Evolutionary conservation across 2,329 filamentous ascomycete species (phyloP).

Genomic region (Fusarium sp.): DNA sequence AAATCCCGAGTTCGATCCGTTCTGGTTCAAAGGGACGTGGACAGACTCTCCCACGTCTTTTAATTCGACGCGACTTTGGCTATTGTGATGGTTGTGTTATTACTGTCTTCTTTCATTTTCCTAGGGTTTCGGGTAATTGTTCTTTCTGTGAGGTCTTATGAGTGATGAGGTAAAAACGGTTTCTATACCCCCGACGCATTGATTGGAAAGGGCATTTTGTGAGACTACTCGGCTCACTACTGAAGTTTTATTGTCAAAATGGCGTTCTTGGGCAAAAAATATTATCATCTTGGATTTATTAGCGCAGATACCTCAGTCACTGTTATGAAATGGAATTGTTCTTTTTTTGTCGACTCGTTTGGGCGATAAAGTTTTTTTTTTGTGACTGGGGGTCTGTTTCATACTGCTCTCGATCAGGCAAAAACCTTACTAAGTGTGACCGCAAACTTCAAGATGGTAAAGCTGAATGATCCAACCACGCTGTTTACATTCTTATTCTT

Average conservation of each 20-base stretch:
- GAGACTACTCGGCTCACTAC: constrained; percentile 12
- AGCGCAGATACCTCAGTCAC: constrained; percentile 30
- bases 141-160: not conserved
- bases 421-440: too few species aligned
- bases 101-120: not conserved
- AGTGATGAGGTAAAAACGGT: constrained; percentile 26
- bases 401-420: too few species aligned
- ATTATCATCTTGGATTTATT: constrained; percentile 13
- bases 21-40: not conserved
- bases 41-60: not conserved
- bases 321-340: not conserved
- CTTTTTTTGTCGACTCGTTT: not conserved
- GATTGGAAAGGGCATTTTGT: constrained; percentile 20
- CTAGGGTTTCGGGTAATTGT: not conserved
- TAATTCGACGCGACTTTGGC: not conserved
- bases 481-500: too few species aligned
- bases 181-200: constrained; percentile 29
- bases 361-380: too few species aligned
- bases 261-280: constrained; percentile 14
- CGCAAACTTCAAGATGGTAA: too few species aligned
- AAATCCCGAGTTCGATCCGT: constrained; percentile 2
- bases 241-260: constrained; percentile 19
- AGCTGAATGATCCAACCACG: too few species aligned
- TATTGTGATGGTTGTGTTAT: not conserved
- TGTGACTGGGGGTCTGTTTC: too few species aligned